Percentiles rank a stretch among this genome's conserved stretches.
These are phyloP conservation scores for Fallopia convolvulus DNA, from an alignment of 148 eudicot species.

Conservation along the genomic window DNA sequence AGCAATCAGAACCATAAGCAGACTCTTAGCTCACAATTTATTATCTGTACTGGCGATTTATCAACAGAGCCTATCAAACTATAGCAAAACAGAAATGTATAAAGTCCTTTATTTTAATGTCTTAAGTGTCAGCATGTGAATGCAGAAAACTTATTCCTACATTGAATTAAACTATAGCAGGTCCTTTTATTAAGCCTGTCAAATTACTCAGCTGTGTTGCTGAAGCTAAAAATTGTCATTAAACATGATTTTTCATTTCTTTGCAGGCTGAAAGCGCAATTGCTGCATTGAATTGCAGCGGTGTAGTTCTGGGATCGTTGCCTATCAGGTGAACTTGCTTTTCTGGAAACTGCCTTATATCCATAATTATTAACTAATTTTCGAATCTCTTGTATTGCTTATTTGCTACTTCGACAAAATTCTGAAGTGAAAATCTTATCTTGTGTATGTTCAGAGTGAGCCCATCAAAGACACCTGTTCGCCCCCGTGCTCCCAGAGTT, in stretches of 20 bases:
- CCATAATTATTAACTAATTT: not conserved
- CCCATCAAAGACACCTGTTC: slow-evolving; percentile 18
- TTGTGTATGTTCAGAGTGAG: slow-evolving; percentile 9
- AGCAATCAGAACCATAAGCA: not conserved
- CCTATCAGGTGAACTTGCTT: slow-evolving; percentile 46
- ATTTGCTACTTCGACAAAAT: not conserved
- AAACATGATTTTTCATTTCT: not conserved
- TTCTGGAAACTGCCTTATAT: not conserved
- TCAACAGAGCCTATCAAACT: not conserved
- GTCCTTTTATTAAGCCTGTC: not conserved
- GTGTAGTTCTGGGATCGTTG: slow-evolving; percentile 49
- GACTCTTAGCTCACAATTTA: not conserved
- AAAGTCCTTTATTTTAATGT: not conserved
- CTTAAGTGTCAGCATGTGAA: not conserved
- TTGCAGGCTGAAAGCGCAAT: slow-evolving; percentile 82
- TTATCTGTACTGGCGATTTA: not conserved
- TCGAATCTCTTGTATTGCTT: not conserved
- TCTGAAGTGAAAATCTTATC: not conserved
- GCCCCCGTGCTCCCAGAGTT: slow-evolving; percentile 13
- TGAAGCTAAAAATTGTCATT: not conserved
- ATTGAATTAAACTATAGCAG: not conserved
- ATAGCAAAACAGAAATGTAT: not conserved
- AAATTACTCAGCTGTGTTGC: not conserved
- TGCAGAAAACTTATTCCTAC: not conserved
- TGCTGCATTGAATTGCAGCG: slow-evolving; percentile 67